These are phyloP conservation scores for Porcisia deanei DNA, from an alignment of 208 protist species.

Conservation along the genomic window DNA sequence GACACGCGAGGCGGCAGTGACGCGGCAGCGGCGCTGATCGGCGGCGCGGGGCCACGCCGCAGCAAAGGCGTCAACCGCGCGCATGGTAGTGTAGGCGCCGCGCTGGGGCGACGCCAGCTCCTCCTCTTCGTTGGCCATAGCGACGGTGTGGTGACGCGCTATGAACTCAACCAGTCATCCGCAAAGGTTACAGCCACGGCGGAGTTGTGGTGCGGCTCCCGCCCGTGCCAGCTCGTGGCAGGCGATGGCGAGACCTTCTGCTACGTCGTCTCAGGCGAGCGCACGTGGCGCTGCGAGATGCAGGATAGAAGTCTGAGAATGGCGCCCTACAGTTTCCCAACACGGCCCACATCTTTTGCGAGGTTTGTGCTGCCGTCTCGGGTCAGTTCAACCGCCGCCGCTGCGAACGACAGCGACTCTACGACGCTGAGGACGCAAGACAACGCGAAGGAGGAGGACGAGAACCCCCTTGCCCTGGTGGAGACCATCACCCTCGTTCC, in stretches of 20 bases:
- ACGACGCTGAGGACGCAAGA: constrained; percentile 3
- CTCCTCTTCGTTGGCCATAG: constrained; percentile 79
- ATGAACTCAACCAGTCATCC: constrained; percentile 58
- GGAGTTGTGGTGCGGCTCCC: constrained; percentile 54
- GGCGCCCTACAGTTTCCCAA: constrained; percentile 74
- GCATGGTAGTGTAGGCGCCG: constrained; percentile 1
- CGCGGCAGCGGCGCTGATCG: constrained; percentile 11
- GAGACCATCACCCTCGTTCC: constrained; percentile 23
- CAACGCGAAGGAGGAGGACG: constrained; percentile 17
- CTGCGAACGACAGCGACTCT: constrained; percentile 7
- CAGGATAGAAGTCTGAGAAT: constrained; percentile 57
- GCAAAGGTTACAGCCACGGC: constrained; percentile 55
- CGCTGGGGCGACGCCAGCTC: constrained; percentile 32
- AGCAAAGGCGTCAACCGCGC: neutral
- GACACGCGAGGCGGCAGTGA: constrained; percentile 12
- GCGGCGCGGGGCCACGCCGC: constrained; percentile 5
- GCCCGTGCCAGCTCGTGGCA: constrained; percentile 65
- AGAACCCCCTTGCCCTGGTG: constrained; percentile 5
- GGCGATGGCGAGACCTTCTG: constrained; percentile 74
- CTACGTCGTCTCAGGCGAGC: constrained; percentile 66
- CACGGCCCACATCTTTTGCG: constrained; percentile 56
- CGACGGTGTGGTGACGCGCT: constrained; percentile 70
- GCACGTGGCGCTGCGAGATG: constrained; percentile 74
- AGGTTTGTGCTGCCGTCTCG: constrained; percentile 48
- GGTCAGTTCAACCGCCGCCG: neutral